Evolutionary conservation across 1,284 basidiomycete species (phyloP).

Genomic region (Naganishia sp.): DNA sequence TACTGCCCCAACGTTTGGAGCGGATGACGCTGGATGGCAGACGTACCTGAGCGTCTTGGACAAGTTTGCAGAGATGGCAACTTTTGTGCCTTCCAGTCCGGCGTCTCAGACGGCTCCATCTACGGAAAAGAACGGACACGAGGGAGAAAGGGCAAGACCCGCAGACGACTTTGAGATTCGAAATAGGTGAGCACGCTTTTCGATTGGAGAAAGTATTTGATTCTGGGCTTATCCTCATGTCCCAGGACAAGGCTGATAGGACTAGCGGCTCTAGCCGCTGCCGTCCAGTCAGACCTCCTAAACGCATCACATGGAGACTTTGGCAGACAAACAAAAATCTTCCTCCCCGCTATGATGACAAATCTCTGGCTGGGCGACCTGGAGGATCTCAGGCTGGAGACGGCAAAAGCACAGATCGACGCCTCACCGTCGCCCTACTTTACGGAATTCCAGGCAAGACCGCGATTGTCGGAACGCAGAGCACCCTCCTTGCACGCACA

Average conservation of each 20-base stretch:
- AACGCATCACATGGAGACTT: slow-evolving; percentile 77
- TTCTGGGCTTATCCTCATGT: slow-evolving; percentile 1
- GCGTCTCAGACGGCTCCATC: slow-evolving; percentile 42
- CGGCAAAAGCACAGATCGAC: slow-evolving; percentile 64
- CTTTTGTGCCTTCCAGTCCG: neutral
- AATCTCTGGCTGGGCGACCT: slow-evolving; percentile 69
- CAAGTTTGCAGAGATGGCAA: slow-evolving; percentile 65
- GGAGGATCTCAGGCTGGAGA: slow-evolving; percentile 64
- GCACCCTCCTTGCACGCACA: slow-evolving; percentile 85
- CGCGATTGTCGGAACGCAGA: slow-evolving; percentile 72
- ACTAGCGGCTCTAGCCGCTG: slow-evolving; percentile 76
- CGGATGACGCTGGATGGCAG: slow-evolving; percentile 69
- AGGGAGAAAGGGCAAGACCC: slow-evolving; percentile 41
- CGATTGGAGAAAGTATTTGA: slow-evolving; percentile 10
- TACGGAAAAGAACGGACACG: slow-evolving; percentile 60
- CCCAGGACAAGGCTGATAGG: slow-evolving; percentile 81
- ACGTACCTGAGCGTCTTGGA: slow-evolving; percentile 71
- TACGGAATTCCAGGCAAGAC: slow-evolving; percentile 70
- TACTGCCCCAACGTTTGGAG: slow-evolving; percentile 75
- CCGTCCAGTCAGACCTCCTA: slow-evolving; percentile 79
- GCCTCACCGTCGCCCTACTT: slow-evolving; percentile 70
- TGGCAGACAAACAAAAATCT: slow-evolving; percentile 67
- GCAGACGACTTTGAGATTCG: slow-evolving; percentile 27
- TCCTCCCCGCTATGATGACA: slow-evolving; percentile 73
- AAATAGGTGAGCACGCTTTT: slow-evolving; percentile 31